Percentiles rank a stretch among this genome's conserved stretches.
Conservation (phyloP, 169 alveolate species). For the Cytauxzoon felis region DNA sequence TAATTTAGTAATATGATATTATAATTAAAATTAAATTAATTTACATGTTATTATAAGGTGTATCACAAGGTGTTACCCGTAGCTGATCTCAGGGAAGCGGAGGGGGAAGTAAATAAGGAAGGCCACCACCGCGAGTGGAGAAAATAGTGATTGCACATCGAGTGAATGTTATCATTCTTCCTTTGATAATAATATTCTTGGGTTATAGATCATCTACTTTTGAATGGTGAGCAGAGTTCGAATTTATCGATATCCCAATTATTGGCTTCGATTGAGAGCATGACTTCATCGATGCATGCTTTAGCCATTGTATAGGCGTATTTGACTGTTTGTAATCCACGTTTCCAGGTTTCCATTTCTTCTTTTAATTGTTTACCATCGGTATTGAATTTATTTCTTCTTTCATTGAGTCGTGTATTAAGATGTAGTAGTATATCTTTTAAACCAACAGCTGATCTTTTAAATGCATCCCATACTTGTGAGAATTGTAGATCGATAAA, state of each 20-base stretch:
- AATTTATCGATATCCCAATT: constrained; percentile 49
- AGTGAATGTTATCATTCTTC: no score
- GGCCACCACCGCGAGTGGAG: no score
- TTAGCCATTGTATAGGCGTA: constrained; percentile 52
- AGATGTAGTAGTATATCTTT: constrained; percentile 31
- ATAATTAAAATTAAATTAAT: no score
- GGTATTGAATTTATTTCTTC: background rate
- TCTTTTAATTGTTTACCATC: constrained; percentile 20
- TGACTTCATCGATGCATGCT: constrained; percentile 51
- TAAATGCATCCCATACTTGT: constrained; percentile 49
- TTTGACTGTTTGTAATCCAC: constrained; percentile 39
- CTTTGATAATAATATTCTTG: no score
- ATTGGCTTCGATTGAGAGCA: constrained; percentile 40
- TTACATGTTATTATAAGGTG: no score
- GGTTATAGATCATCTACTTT: background rate
- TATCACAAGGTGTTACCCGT: no score
- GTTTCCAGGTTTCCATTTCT: constrained; percentile 9
- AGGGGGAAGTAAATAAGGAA: no score
- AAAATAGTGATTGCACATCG: no score
- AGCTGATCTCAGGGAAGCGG: no score
- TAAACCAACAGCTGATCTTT: constrained; percentile 42
- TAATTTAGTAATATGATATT: no score
- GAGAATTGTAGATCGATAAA: constrained; percentile 22
- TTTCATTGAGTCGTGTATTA: background rate
- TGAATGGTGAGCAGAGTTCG: constrained; percentile 36